Percentiles rank a stretch among this genome's conserved stretches.
Conservation (phyloP, 495 filamentous ascomycete species). For the Physcia stellaris region DNA sequence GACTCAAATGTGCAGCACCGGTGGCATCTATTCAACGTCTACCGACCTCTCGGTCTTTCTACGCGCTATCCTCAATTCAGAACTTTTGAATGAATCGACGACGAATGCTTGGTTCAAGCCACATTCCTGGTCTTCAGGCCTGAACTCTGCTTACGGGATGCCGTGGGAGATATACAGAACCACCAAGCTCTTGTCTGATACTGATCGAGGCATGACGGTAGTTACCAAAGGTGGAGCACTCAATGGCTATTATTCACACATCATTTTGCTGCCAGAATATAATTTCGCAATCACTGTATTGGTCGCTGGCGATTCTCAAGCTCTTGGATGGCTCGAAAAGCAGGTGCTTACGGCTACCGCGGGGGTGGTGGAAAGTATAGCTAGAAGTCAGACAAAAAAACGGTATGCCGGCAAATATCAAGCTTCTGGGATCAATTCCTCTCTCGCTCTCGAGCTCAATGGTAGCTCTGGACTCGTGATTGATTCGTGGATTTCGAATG, state of each 20-base stretch:
- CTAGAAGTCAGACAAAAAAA: constrained; percentile 12
- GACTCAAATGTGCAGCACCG: neutral
- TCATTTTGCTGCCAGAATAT: constrained; percentile 27
- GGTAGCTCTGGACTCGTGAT: constrained; percentile 29
- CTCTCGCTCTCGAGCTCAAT: constrained; percentile 22
- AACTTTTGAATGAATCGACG: neutral
- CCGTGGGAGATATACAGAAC: constrained; percentile 16
- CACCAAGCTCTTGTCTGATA: constrained; percentile 13
- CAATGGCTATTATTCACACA: constrained; percentile 19
- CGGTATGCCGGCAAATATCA: constrained; percentile 25
- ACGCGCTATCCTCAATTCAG: neutral
- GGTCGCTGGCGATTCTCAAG: constrained; percentile 11
- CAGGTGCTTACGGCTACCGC: constrained; percentile 14
- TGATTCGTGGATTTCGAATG: constrained; percentile 33
- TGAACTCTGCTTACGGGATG: constrained; percentile 2
- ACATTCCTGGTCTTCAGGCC: neutral
- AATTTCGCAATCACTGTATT: constrained; percentile 24
- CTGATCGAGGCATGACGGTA: constrained; percentile 20
- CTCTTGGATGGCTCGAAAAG: constrained; percentile 12
- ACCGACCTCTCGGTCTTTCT: constrained; percentile 1
- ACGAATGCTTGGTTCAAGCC: constrained; percentile 3
- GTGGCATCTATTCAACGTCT: constrained; percentile 1
- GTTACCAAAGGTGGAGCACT: constrained; percentile 31
- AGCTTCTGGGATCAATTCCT: constrained; percentile 20
- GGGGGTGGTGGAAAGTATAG: constrained; percentile 19